Percentiles rank a stretch among this genome's conserved stretches.
Evolutionary conservation across 2,329 filamentous ascomycete genomes (phyloP).

Genomic region (Sarocladium oryzae): DNA sequence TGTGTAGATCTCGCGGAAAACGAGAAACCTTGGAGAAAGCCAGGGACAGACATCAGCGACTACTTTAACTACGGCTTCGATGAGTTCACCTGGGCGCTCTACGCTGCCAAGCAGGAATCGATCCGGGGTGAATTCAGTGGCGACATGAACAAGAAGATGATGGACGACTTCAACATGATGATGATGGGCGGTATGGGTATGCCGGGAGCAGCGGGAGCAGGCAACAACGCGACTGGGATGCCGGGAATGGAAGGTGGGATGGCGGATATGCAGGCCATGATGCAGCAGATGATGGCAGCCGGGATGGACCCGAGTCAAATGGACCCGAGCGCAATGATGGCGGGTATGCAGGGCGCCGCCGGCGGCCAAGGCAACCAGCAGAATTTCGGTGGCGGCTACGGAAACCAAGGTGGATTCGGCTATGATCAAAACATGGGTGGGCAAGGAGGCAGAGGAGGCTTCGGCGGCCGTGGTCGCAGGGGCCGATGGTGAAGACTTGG

Average conservation of each 20-base stretch:
- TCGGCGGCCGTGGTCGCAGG: slow-evolving; percentile 24
- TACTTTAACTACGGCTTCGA: slow-evolving; percentile 99
- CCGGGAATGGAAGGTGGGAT: slow-evolving; percentile 57
- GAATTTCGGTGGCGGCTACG: slow-evolving; percentile 46
- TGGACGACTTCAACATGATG: slow-evolving; percentile 65
- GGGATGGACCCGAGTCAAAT: slow-evolving; percentile 62
- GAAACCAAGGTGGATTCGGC: slow-evolving; percentile 45
- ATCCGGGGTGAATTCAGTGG: slow-evolving; percentile 71
- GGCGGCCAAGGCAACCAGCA: slow-evolving; percentile 36
- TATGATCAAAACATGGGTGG: slow-evolving; percentile 43
- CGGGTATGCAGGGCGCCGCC: slow-evolving; percentile 44
- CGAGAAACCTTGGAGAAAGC: slow-evolving; percentile 91
- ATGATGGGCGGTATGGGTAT: slow-evolving; percentile 50
- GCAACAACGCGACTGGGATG: slow-evolving; percentile 29
- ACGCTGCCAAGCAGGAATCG: slow-evolving; percentile 80
- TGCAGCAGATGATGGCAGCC: slow-evolving; percentile 63
- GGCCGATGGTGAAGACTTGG: slow-evolving; percentile 18
- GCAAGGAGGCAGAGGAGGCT: slow-evolving; percentile 25
- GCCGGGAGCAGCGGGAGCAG: slow-evolving; percentile 21
- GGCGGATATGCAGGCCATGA: slow-evolving; percentile 61
- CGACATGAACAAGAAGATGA: slow-evolving; percentile 72
- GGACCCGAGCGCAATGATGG: slow-evolving; percentile 57
- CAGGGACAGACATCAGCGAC: slow-evolving; percentile 89
- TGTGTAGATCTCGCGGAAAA: slow-evolving; percentile 61
- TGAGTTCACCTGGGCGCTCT: slow-evolving; percentile 95